These are phyloP conservation scores for Euptelea pleiosperma DNA, from an alignment of 164 flowering plant genomes.

Conservation along the genomic window DNA sequence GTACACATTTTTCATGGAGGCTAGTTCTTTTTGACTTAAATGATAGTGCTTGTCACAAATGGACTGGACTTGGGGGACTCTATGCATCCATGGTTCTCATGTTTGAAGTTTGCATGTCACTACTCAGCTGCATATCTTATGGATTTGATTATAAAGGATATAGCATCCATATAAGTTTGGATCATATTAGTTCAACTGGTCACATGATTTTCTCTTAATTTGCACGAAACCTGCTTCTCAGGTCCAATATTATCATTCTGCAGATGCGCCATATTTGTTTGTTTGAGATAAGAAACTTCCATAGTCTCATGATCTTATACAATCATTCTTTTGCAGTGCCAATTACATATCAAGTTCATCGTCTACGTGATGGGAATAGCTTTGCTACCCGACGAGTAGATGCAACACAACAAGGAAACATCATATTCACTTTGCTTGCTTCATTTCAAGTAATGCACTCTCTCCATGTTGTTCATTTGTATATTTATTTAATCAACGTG, in stretches of 20 bases:
- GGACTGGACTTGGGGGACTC: too few relatives aligned
- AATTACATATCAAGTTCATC: slow-evolving; percentile 79
- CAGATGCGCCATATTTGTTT: not conserved
- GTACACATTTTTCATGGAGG: too few relatives aligned
- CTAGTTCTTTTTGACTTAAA: too few relatives aligned
- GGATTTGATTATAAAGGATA: not conserved
- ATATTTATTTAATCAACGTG: not conserved
- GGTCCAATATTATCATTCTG: not conserved
- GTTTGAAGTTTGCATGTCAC: too few relatives aligned
- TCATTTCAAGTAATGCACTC: slow-evolving; percentile 72
- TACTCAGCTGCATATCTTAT: not conserved
- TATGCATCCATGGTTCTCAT: too few relatives aligned
- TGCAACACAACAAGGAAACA: slow-evolving; percentile 76
- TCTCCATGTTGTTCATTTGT: not conserved
- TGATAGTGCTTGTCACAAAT: too few relatives aligned
- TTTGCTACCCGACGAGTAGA: slow-evolving; percentile 91
- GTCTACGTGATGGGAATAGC: slow-evolving; percentile 82
- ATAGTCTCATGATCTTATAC: not conserved
- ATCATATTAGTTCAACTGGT: not conserved
- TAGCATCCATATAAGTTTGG: not conserved
- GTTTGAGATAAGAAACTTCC: not conserved
- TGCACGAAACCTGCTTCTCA: not conserved
- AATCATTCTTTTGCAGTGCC: slow-evolving; percentile 60
- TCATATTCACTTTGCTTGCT: slow-evolving; percentile 78
- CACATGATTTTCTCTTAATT: not conserved